Conservation (phyloP, 2,329 filamentous ascomycete genomes). For the Venturia asperata region DNA sequence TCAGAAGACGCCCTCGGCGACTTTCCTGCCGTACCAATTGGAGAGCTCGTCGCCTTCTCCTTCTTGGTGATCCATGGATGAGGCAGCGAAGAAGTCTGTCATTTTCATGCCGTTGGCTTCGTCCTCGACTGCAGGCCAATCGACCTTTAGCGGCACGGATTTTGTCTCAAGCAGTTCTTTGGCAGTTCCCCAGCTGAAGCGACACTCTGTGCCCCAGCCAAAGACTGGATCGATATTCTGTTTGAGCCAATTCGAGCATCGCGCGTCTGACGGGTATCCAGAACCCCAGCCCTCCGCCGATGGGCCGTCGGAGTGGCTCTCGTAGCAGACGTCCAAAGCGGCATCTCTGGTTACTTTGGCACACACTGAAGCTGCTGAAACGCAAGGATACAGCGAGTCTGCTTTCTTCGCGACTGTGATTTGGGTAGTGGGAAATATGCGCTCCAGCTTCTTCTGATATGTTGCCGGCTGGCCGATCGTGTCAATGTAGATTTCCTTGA, state of each 20-base stretch:
- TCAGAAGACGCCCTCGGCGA: conserved; percentile 64
- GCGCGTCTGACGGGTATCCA: conserved; percentile 82
- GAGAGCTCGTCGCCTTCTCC: conserved; percentile 59
- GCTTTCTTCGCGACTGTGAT: conserved; percentile 62
- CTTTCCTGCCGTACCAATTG: conserved; percentile 74
- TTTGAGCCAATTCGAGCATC: conserved; percentile 75
- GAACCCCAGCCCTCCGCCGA: conserved; percentile 63
- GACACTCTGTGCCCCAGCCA: conserved; percentile 87
- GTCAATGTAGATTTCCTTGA: conserved; percentile 89
- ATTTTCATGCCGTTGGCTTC: conserved; percentile 58
- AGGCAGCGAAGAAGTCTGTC: conserved; percentile 63
- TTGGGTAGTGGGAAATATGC: conserved; percentile 64
- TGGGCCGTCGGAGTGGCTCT: conserved; percentile 33
- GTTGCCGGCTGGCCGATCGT: conserved; percentile 76
- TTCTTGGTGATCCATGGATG: conserved; percentile 31
- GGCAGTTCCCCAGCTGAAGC: conserved; percentile 92
- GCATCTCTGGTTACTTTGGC: conserved; percentile 94
- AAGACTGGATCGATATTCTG: conserved; percentile 86
- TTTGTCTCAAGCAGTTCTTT: conserved; percentile 82
- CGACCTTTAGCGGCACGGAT: conserved; percentile 59
- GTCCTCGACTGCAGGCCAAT: conserved; percentile 75
- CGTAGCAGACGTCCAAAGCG: conserved; percentile 73
- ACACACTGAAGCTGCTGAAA: conserved; percentile 87
- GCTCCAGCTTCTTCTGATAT: conserved; percentile 79
- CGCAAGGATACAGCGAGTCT: conserved; percentile 84